phyloP scores from a whole-genome alignment of 1,139 yeast genomes.

The Groenewaldozyma sp. region DNA sequence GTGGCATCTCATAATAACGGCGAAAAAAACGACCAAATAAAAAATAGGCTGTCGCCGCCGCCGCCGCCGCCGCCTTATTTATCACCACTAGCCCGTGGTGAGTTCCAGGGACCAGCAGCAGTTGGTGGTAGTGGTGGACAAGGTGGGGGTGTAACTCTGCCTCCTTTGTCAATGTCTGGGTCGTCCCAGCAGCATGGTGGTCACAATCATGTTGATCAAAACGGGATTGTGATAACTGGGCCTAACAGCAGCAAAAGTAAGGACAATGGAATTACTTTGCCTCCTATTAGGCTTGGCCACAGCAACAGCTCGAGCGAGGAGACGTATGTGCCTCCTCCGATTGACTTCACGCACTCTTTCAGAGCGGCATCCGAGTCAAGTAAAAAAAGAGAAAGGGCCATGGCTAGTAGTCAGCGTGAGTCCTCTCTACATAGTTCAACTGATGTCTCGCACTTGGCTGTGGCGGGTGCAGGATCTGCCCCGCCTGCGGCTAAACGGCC shows the following conservation, averaged over 20 bases:
- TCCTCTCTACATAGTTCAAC: background rate
- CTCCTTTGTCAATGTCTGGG: background rate
- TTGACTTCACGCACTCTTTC: conserved; percentile 28
- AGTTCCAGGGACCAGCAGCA: too few species aligned
- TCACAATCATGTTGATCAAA: too few species aligned
- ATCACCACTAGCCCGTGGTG: too few species aligned
- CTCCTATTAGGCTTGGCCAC: conserved; percentile 8
- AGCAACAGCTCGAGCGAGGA: too few species aligned
- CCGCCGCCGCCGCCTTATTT: too few species aligned
- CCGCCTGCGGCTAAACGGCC: background rate
- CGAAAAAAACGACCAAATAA: too few species aligned
- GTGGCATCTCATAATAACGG: too few species aligned
- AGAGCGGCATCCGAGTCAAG: conserved; percentile 8
- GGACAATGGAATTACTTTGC: background rate
- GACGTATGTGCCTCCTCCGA: conserved; percentile 25
- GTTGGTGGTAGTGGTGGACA: background rate
- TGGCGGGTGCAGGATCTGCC: background rate
- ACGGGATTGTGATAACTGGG: too few species aligned
- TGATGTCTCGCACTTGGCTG: background rate
- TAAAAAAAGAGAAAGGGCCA: background rate
- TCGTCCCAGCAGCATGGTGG: background rate
- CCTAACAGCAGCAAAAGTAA: background rate
- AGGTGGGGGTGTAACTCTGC: background rate
- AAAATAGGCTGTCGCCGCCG: too few species aligned
- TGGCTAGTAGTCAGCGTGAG: background rate